Evolutionary conservation across 805 yeast species (phyloP), one percentile per base, ranked within the genome.

Genomic region (Starmerella gropengiesseri): DNA sequence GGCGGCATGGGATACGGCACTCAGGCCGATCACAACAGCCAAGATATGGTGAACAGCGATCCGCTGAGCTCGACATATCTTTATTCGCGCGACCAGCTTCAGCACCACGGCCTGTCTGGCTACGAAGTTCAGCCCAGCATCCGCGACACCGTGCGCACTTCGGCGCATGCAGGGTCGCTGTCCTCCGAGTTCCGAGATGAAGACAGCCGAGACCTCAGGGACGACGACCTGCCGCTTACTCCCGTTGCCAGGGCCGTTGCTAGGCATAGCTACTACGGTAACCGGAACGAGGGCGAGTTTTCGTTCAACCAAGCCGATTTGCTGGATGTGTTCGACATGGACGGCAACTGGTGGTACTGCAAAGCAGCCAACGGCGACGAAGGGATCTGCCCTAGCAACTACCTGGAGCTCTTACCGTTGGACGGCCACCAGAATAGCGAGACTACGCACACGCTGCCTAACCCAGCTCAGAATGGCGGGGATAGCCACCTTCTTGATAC

Each of bases 341-440:
- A 82, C 51, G 96, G 96, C 35, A 78, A 93, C 64, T 89, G 98
- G 98, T 89, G 97, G 97, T 95, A 86, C 64, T 96, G 95, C 31
- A 76, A 81, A 60, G 75, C 87, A 57, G 70, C 80, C 7, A 81
- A 76, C 53, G 98, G 98, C 26, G 91, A 86, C 60, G 81, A 85
- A 33, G 98, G 97, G 52, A 89, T 89, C 55, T 86, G 95, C 62
- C 97, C 98, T 39, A 80, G 94, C 55, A 91, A 89, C 62, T 89
- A 89, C 58, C 87, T 89, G 37, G 83, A 83, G 61, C 67, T 86
- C 5, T 19, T 46, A n/a, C 43, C 37, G 23, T 41, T 40, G 14
- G 36, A 40, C 4, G 18, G 37, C 8, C 16, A 30, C 17, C 37
- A 29, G 25, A 12, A 12, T 20, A 29, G 19, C 6, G 26, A 18